Evolutionary conservation across 1,139 yeast species (phyloP).

Genomic region (Geotrichum candidum): DNA sequence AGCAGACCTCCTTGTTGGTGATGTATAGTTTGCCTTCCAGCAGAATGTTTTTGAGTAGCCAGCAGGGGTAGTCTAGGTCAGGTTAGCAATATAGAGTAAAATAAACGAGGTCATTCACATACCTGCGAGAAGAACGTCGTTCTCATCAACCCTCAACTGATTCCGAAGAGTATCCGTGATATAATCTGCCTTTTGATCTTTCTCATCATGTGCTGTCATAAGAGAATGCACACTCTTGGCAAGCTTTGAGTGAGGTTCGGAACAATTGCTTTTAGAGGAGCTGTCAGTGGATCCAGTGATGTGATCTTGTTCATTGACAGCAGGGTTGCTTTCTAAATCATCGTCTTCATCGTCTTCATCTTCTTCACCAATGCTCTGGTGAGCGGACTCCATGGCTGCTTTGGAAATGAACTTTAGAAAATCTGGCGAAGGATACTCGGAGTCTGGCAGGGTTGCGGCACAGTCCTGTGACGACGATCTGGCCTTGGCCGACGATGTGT

Average conservation of each 20-base stretch:
- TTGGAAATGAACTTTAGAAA: constrained; percentile 12
- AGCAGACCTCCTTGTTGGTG: constrained; percentile 58
- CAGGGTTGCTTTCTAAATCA: not conserved
- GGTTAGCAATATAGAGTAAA: not conserved
- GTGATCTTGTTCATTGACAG: not conserved
- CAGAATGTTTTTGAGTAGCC: constrained; percentile 77
- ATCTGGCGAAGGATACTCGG: constrained; percentile 2
- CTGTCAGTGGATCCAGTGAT: not conserved
- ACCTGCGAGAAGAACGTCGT: constrained; percentile 28
- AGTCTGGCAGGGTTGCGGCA: constrained; percentile 5
- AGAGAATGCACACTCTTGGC: constrained; percentile 8
- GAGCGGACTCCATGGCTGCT: constrained; percentile 2
- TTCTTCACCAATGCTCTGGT: constrained; percentile 3
- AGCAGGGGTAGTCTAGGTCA: constrained; percentile 50
- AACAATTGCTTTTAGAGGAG: not conserved
- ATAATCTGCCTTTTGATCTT: constrained; percentile 24
- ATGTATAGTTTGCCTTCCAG: constrained; percentile 80
- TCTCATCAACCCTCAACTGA: constrained; percentile 26
- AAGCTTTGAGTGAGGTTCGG: not conserved
- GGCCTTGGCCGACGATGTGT: not conserved
- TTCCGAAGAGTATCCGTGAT: constrained; percentile 27
- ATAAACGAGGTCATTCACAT: constrained; percentile 11
- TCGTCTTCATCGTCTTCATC: constrained; percentile 21
- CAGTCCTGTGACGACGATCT: constrained; percentile 14
- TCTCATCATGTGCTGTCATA: constrained; percentile 5